These are phyloP conservation scores for Sphenostylis stenocarpa DNA, from an alignment of 306 rosid genomes.

Conservation along the genomic window DNA sequence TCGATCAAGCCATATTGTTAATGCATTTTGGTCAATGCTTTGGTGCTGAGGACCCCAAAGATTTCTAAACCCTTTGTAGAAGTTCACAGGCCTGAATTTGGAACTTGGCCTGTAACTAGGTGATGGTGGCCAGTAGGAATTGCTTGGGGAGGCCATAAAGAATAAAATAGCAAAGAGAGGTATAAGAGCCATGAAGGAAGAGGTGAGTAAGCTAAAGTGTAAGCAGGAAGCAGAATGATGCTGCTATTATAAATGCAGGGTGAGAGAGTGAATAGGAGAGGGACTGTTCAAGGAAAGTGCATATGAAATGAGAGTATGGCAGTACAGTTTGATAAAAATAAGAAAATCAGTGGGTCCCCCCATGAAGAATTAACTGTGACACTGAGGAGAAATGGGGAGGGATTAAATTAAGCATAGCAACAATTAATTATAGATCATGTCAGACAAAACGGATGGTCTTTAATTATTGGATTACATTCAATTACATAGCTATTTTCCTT, in stretches of 20 bases:
- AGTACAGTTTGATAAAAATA: slow-evolving; percentile 51
- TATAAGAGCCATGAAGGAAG: slow-evolving; percentile 47
- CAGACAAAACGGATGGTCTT: slow-evolving; percentile 21
- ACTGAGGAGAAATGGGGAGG: slow-evolving; percentile 17
- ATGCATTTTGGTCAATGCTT: slow-evolving; percentile 52
- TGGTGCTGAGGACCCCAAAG: slow-evolving; percentile 97
- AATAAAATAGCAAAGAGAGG: slow-evolving; percentile 44
- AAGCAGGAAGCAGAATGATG: slow-evolving; percentile 41
- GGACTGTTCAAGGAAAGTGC: slow-evolving; percentile 27
- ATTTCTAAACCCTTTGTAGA: slow-evolving; percentile 63
- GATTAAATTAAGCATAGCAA: neutral
- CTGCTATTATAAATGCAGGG: slow-evolving; percentile 51
- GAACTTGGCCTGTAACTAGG: slow-evolving; percentile 95
- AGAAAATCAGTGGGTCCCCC: slow-evolving; percentile 48
- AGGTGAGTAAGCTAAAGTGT: slow-evolving; percentile 18
- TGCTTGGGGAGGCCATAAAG: slow-evolving; percentile 48
- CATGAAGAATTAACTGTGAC: slow-evolving; percentile 5
- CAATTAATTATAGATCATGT: neutral
- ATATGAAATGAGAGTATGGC: slow-evolving; percentile 44
- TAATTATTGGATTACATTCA: slow-evolving; percentile 23
- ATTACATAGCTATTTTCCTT: slow-evolving; percentile 37
- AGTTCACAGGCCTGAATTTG: slow-evolving; percentile 61
- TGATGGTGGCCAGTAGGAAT: slow-evolving; percentile 81
- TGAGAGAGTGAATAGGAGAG: slow-evolving; percentile 39
- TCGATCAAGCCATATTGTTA: slow-evolving; percentile 90